These are phyloP conservation scores for Trypanosoma mega DNA, from an alignment of 208 protist species.

Conservation along the genomic window DNA sequence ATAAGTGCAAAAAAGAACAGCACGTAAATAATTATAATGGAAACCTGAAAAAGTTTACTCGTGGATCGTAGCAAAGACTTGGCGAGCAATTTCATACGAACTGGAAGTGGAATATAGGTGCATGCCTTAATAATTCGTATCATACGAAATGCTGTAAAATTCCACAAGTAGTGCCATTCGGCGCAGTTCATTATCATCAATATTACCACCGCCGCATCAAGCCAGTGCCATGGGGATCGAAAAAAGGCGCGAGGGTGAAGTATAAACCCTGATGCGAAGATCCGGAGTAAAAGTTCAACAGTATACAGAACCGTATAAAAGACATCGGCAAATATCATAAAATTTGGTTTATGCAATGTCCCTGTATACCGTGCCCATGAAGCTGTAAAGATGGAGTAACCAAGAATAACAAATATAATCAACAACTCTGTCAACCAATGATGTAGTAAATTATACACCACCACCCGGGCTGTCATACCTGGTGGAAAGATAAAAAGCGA, in stretches of 20 bases:
- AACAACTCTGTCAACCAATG: constrained; percentile 86
- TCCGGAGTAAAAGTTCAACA: constrained; percentile 76
- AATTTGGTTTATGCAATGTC: constrained; percentile 47
- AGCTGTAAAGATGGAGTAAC: constrained; percentile 86
- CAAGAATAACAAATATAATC: constrained; percentile 72
- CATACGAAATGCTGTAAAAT: constrained; percentile 86
- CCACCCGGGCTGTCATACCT: constrained; percentile 76
- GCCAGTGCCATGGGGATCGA: constrained; percentile 90
- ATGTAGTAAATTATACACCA: constrained; percentile 90
- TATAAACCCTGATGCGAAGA: constrained; percentile 85
- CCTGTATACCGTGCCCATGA: constrained; percentile 69
- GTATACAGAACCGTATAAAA: constrained; percentile 84
- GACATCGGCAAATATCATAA: constrained; percentile 83
- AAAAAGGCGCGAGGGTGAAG: constrained; percentile 81
- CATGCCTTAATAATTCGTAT: constrained; percentile 84
- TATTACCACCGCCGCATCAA: constrained; percentile 88
- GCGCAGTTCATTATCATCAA: constrained; percentile 79
- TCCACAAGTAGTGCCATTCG: constrained; percentile 68
- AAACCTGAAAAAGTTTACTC: constrained; percentile 62
- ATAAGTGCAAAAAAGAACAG: constrained; percentile 89
- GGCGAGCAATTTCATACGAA: constrained; percentile 83
- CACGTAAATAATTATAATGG: constrained; percentile 73
- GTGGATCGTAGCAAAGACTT: constrained; percentile 87
- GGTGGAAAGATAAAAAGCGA: constrained; percentile 87
- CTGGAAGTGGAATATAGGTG: constrained; percentile 66